phyloP scores from a whole-genome alignment of 306 rosid genomes.

The Canavalia gladiata region DNA sequence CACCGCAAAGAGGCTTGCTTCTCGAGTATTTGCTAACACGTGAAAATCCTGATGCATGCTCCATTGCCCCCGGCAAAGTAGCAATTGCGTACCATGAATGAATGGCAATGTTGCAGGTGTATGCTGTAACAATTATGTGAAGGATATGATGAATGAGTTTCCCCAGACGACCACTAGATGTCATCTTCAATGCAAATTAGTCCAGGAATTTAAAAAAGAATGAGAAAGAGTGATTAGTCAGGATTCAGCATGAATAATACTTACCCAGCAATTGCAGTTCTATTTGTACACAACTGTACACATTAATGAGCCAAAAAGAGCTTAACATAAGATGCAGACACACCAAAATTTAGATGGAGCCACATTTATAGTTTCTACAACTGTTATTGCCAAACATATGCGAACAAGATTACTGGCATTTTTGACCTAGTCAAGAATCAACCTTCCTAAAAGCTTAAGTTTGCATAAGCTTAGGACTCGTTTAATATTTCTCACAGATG shows the following conservation, averaged over 20 bases:
- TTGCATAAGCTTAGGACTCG: slow-evolving; percentile 23
- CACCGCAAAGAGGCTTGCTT: neutral
- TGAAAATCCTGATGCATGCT: neutral
- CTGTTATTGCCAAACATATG: neutral
- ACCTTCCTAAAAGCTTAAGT: slow-evolving; percentile 25
- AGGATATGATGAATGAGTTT: neutral
- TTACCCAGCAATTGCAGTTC: slow-evolving; percentile 7
- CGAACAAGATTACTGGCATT: slow-evolving; percentile 13
- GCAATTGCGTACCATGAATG: neutral
- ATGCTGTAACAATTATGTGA: neutral
- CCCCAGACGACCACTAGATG: neutral
- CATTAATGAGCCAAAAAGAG: neutral
- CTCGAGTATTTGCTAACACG: too few species aligned
- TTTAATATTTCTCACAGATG: slow-evolving; percentile 20
- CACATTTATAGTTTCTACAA: slow-evolving; percentile 19
- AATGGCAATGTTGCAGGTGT: neutral
- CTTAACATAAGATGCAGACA: slow-evolving; percentile 14
- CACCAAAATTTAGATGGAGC: slow-evolving; percentile 29
- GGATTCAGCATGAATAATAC: neutral
- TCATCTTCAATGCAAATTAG: neutral
- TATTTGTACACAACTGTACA: slow-evolving; percentile 14
- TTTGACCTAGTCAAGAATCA: slow-evolving; percentile 27
- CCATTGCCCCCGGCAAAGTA: neutral
- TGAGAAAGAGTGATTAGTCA: neutral
- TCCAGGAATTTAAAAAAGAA: neutral